phyloP scores from a whole-genome alignment of 2,329 filamentous ascomycete species.

The Aspergillus fumigatiaffinis region DNA sequence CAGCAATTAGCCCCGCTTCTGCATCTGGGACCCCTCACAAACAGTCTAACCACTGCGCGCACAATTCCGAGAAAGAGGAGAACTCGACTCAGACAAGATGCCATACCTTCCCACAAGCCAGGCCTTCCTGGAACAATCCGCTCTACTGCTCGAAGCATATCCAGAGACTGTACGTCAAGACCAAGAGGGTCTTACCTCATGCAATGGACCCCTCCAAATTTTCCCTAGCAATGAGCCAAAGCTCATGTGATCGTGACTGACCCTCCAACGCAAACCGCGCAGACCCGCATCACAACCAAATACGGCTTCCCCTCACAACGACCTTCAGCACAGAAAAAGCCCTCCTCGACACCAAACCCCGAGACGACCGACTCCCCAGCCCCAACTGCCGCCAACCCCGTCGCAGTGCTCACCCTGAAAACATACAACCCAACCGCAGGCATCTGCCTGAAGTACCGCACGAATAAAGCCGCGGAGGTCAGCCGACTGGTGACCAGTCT shows the following conservation, averaged over 20 bases:
- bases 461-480: conserved; percentile 86
- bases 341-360: conserved; percentile 27
- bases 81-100: conserved; percentile 51
- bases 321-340: conserved; percentile 18
- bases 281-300: conserved; percentile 90
- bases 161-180: conserved; percentile 67
- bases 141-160: conserved; percentile 78
- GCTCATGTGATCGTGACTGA: conserved; percentile 2
- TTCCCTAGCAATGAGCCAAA: conserved; percentile 1
- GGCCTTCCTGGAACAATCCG: conserved; percentile 87
- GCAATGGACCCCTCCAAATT: not conserved
- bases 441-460: conserved; percentile 83
- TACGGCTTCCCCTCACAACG: conserved; percentile 62
- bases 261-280: not conserved
- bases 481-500: conserved; percentile 73
- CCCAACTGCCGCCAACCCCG: conserved; percentile 61
- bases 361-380: conserved; percentile 41
- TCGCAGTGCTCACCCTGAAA: conserved; percentile 76
- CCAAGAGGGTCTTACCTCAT: not conserved
- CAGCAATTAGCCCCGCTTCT: not conserved
- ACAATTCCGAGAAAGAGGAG: not conserved
- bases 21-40: not conserved
- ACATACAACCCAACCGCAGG: conserved; percentile 82
- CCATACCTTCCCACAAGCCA: conserved; percentile 76
- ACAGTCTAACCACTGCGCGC: not conserved